These are phyloP conservation scores for Clausena lansium DNA, from an alignment of 345 rosid genomes.

Conservation along the genomic window DNA sequence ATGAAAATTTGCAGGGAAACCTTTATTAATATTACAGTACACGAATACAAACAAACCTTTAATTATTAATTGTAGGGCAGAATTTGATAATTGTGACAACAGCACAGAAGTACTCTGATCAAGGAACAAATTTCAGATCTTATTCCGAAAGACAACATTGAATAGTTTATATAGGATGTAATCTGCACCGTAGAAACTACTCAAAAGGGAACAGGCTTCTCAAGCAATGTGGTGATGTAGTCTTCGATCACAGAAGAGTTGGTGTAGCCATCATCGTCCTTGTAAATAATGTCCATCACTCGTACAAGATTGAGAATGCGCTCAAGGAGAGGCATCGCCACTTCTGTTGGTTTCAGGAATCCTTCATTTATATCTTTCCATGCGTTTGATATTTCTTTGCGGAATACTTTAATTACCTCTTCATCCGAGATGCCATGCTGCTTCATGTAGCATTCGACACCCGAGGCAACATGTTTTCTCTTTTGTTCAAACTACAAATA, in stretches of 20 bases:
- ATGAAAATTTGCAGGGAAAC: no score
- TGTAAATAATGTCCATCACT: constrained; percentile 21
- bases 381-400: not conserved
- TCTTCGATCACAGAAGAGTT: constrained; percentile 11
- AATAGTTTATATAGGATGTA: no score
- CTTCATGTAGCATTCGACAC: constrained; percentile 19
- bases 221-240: constrained; percentile 12
- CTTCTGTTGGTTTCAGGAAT: constrained; percentile 7
- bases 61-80: no score
- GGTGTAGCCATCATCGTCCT: constrained; percentile 26
- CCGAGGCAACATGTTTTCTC: constrained; percentile 19
- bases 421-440: no score
- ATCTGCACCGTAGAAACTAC: no score
- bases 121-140: no score
- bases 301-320: constrained; percentile 23
- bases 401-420: no score
- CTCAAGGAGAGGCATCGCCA: constrained; percentile 10
- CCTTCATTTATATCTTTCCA: constrained; percentile 32
- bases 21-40: no score
- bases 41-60: no score
- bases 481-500: constrained; percentile 26
- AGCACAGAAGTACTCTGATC: no score
- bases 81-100: no score
- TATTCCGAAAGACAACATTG: not conserved
- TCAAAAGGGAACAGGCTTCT: constrained; percentile 16